These are phyloP conservation scores for Pleurotus tuber-regium DNA, from an alignment of 768 basidiomycete species.

Conservation along the genomic window DNA sequence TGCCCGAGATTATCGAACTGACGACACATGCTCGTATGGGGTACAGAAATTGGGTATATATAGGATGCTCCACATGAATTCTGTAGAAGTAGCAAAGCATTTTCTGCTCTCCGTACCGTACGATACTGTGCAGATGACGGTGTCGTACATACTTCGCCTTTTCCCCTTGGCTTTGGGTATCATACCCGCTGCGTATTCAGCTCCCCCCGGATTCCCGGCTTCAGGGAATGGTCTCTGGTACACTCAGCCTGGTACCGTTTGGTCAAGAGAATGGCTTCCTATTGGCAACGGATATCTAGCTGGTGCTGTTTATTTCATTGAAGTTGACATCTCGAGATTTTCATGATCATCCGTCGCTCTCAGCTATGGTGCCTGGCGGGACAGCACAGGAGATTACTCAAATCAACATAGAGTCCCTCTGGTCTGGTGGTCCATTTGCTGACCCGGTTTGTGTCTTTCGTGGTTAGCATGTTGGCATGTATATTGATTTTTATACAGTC, in stretches of 20 bases:
- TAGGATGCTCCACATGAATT: background rate
- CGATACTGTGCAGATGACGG: background rate
- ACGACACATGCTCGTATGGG: background rate
- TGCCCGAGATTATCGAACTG: background rate
- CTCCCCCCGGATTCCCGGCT: constrained; percentile 52
- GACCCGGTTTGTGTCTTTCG: constrained; percentile 47
- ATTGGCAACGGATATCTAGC: constrained; percentile 74
- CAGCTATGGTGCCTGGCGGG: constrained; percentile 68
- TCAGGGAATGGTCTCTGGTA: constrained; percentile 83
- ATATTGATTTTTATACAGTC: constrained; percentile 29
- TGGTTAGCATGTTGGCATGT: background rate
- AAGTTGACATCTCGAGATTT: too few species aligned
- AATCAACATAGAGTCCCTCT: constrained; percentile 74
- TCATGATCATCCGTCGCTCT: too few species aligned
- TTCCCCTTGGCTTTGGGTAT: background rate
- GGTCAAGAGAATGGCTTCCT: constrained; percentile 63
- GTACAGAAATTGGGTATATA: background rate
- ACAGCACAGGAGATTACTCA: constrained; percentile 58
- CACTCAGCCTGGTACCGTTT: constrained; percentile 45
- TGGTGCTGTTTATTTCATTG: constrained; percentile 36
- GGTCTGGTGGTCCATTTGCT: constrained; percentile 72
- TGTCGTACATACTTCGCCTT: background rate
- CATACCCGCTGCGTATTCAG: constrained; percentile 1
- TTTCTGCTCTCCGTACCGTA: background rate
- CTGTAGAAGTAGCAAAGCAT: background rate